Evolutionary conservation across 2,329 filamentous ascomycete genomes (phyloP).

Genomic region (Claviceps digitariae): DNA sequence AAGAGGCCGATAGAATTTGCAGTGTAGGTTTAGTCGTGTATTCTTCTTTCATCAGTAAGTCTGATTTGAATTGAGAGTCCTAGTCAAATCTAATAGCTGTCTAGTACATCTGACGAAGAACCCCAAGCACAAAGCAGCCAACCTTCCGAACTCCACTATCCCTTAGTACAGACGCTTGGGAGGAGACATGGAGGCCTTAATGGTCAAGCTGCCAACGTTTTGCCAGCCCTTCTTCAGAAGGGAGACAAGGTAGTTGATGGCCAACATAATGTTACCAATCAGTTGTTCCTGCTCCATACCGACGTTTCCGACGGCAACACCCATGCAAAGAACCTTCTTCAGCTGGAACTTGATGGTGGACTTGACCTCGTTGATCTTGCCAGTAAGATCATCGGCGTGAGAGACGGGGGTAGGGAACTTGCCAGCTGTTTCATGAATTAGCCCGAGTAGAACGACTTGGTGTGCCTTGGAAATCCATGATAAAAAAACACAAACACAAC

Average conservation of each 20-base stretch:
- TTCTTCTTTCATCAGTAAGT: neutral
- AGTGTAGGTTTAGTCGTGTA: neutral
- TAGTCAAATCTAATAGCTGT: conserved; percentile 4
- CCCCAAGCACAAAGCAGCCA: conserved; percentile 8
- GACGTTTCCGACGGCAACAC: conserved; percentile 97
- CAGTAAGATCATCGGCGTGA: conserved; percentile 82
- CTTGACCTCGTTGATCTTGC: conserved; percentile 99
- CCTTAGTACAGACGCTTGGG: conserved; percentile 93
- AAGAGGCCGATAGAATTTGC: neutral
- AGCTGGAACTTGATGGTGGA: conserved; percentile 99
- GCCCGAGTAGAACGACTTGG: neutral
- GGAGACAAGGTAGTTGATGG: conserved; percentile 99
- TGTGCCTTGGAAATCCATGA: neutral
- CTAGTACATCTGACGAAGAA: neutral
- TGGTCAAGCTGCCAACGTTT: conserved; percentile 98
- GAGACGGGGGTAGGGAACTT: conserved; percentile 99
- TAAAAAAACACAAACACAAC: neutral
- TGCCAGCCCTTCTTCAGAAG: conserved; percentile 99
- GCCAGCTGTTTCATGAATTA: conserved; percentile 50
- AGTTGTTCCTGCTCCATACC: conserved; percentile 94
- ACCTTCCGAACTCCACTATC: conserved; percentile 1
- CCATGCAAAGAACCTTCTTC: conserved; percentile 99
- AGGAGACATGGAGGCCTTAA: conserved; percentile 99
- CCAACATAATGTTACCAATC: conserved; percentile 97
- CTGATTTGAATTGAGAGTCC: conserved; percentile 3